phyloP scores from a whole-genome alignment of 1,139 yeast species.

The Pichia sp. region DNA sequence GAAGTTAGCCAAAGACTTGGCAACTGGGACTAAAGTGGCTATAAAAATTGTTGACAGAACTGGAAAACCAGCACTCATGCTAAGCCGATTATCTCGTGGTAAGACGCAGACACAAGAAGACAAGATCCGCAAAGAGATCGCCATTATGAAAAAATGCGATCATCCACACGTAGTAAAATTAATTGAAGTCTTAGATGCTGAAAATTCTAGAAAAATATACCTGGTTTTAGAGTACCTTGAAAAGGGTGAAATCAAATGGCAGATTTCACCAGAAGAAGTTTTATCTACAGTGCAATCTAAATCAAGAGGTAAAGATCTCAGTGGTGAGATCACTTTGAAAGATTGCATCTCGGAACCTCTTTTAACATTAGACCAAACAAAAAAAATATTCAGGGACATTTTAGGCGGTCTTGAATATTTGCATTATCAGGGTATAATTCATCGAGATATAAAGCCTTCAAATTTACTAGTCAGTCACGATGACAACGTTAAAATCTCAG shows the following conservation, averaged over 20 bases:
- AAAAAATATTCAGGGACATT: conserved; percentile 78
- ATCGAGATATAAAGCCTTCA: conserved; percentile 96
- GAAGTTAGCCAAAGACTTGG: conserved; percentile 76
- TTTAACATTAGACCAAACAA: conserved; percentile 60
- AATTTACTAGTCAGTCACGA: conserved; percentile 72
- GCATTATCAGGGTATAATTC: conserved; percentile 91
- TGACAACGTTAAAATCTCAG: conserved; percentile 83
- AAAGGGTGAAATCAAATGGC: conserved; percentile 93
- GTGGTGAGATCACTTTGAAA: conserved; percentile 12
- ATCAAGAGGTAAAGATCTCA: conserved; percentile 15
- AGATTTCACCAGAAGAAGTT: conserved; percentile 32
- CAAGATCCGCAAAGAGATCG: conserved; percentile 85
- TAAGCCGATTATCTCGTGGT: conserved; percentile 37
- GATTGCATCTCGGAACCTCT: conserved; percentile 43
- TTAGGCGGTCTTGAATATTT: conserved; percentile 86
- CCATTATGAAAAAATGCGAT: conserved; percentile 89
- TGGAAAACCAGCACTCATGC: conserved; percentile 50
- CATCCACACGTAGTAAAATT: conserved; percentile 89
- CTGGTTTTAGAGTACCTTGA: conserved; percentile 87
- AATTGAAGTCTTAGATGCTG: conserved; percentile 87
- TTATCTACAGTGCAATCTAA: conserved; percentile 1
- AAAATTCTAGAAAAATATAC: conserved; percentile 77
- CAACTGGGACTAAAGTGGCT: conserved; percentile 74
- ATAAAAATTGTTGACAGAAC: conserved; percentile 87
- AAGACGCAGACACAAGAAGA: conserved; percentile 49